These are phyloP conservation scores for Thalassiosira ordinaria DNA, from an alignment of 352 stramenopile species.

Conservation along the genomic window DNA sequence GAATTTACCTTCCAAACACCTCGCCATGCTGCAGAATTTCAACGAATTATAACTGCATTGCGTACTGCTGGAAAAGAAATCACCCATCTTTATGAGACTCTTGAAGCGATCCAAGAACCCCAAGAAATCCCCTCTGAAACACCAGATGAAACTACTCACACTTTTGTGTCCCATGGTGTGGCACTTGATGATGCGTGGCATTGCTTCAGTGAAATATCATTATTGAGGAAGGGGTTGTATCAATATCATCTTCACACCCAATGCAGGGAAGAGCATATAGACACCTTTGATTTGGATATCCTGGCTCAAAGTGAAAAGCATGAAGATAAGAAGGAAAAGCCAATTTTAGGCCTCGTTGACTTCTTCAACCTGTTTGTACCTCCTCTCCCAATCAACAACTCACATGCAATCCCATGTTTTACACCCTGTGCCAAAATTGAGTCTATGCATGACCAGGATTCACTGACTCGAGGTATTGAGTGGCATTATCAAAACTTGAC, in stretches of 20 bases:
- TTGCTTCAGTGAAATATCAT: constrained; percentile 60
- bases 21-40: constrained; percentile 73
- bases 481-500: constrained; percentile 52
- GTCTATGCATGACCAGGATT: not conserved
- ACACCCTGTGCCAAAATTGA: constrained; percentile 32
- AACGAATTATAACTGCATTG: constrained; percentile 67
- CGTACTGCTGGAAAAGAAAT: constrained; percentile 62
- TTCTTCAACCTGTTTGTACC: constrained; percentile 76
- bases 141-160: constrained; percentile 1
- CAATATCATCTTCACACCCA: constrained; percentile 21
- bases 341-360: constrained; percentile 67
- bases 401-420: constrained; percentile 34
- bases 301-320: too few relatives aligned
- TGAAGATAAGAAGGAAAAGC: constrained; percentile 18
- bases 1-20: constrained; percentile 36
- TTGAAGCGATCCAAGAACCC: constrained; percentile 64
- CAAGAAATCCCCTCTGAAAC: constrained; percentile 41
- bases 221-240: constrained; percentile 47
- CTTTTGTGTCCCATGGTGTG: constrained; percentile 29
- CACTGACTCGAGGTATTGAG: constrained; percentile 28
- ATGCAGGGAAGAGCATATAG: not conserved
- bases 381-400: constrained; percentile 25
- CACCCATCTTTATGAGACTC: constrained; percentile 61
- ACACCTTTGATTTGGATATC: too few relatives aligned
- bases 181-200: constrained; percentile 75